Base-by-base conservation (phyloP, 2,329 filamentous ascomycete species). In the Sporothrix globosa region DNA sequence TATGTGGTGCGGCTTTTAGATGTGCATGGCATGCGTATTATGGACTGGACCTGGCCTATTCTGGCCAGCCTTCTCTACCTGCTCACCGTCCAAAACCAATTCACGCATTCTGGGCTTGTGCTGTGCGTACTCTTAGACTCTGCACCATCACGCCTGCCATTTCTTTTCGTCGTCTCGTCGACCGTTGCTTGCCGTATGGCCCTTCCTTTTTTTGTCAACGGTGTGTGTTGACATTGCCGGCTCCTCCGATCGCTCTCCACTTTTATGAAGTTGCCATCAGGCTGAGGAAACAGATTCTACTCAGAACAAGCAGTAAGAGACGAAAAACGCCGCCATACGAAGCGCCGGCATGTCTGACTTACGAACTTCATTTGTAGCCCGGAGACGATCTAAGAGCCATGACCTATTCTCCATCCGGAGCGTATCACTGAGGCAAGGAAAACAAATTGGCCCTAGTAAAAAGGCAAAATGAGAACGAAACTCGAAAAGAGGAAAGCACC, bases 31-130 rank as follows among this genome's bases (percentile, higher is more conserved):
- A 17, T 56, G 56, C 34, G 41, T 60, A 60, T 60, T 19, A 19
- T n/a, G 34, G 34, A n/a, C 56, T 44, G 34, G 56, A 19, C 6
- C 48, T 50, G 5, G 21, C 58, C 39, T 60, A 7, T 60, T 44
- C 41, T 44, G 27, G 27, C 41, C 13, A 11, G 4, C 41, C 10
- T 27, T 54, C 34, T 34, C 27, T 34, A 34, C 56, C 21, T 63
- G n/a, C 39, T 63, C 58, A 63, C 58, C 58, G 58, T 39, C 58
- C 58, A 39, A 63, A 63, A 61, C 21, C 56, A 44, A 61, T 44
- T 17, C 56, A 61, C 56, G 56, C 34, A 44, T 11, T 61, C 39
- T 41, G 17, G 30, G 11, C 17, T 34, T 41, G 10, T 10, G 21
- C 58, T 17, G 58, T 39, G 21, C 58, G 39, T 63, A 61, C 44